These are phyloP conservation scores for Gnetum montanum DNA, from an alignment of 75 land plant genomes.

Conservation along the genomic window DNA sequence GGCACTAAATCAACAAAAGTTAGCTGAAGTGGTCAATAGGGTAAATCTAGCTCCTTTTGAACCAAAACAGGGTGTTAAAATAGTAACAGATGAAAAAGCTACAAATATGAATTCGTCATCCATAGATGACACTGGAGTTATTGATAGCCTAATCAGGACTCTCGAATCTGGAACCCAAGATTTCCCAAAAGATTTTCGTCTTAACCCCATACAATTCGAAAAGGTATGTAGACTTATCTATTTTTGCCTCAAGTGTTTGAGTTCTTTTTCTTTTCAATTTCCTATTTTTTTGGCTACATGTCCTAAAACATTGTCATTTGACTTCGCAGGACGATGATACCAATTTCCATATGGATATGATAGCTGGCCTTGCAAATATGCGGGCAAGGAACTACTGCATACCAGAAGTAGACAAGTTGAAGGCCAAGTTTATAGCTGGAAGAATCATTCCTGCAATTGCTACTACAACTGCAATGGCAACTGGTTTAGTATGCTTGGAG, in stretches of 20 bases:
- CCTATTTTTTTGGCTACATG: neutral
- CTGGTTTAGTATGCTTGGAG: slow-evolving; percentile 89
- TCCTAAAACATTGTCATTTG: neutral
- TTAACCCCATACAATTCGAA: slow-evolving; percentile 74
- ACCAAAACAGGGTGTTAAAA: slow-evolving; percentile 79
- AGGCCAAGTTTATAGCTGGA: slow-evolving; percentile 90
- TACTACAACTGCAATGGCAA: slow-evolving; percentile 90
- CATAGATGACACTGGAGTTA: slow-evolving; percentile 66
- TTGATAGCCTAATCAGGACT: slow-evolving; percentile 39
- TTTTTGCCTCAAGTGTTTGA: neutral
- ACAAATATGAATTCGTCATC: slow-evolving; percentile 40
- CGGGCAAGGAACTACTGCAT: slow-evolving; percentile 90
- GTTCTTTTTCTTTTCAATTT: neutral
- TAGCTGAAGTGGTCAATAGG: slow-evolving; percentile 56
- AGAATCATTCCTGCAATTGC: slow-evolving; percentile 94
- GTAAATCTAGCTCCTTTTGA: slow-evolving; percentile 56
- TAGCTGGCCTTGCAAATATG: slow-evolving; percentile 89
- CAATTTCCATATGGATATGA: slow-evolving; percentile 81
- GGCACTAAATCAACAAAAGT: slow-evolving; percentile 32
- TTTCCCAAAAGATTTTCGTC: slow-evolving; percentile 50
- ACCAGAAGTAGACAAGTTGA: slow-evolving; percentile 92
- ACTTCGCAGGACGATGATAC: slow-evolving; percentile 72
- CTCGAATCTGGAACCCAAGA: slow-evolving; percentile 42
- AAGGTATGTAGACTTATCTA: slow-evolving; percentile 67
- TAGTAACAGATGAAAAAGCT: slow-evolving; percentile 87